Evolutionary conservation across 371 early-diverging fungal species (phyloP).

Genomic region (Apophysomyces sp.): DNA sequence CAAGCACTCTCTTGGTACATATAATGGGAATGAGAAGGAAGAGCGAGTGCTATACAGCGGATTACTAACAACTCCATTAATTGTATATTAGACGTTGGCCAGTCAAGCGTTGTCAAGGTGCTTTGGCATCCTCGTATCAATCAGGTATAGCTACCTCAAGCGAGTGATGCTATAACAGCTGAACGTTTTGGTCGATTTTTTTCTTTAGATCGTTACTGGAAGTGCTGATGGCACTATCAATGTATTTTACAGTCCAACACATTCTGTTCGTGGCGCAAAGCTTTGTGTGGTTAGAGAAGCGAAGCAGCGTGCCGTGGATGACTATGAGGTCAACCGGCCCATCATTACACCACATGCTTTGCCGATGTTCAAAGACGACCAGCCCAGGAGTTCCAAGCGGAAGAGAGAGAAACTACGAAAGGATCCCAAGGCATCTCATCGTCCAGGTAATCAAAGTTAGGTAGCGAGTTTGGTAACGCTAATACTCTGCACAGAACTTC

Average conservation of each 20-base stretch:
- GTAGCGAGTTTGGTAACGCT: background rate
- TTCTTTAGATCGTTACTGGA: constrained; percentile 67
- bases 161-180: background rate
- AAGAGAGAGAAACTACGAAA: constrained; percentile 73
- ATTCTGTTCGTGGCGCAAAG: constrained; percentile 76
- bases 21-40: background rate
- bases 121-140: constrained; percentile 89
- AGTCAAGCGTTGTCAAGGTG: constrained; percentile 74
- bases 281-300: constrained; percentile 66
- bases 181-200: background rate
- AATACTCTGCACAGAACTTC: constrained; percentile 52
- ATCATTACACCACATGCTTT: constrained; percentile 89
- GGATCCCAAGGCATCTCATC: constrained; percentile 72
- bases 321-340: constrained; percentile 64
- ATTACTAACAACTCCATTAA: no score
- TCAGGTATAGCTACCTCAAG: constrained; percentile 52
- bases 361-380: constrained; percentile 83
- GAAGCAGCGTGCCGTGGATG: constrained; percentile 68
- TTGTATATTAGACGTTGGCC: constrained; percentile 36
- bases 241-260: constrained; percentile 77
- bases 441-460: constrained; percentile 58
- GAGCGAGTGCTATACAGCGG: background rate
- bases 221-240: constrained; percentile 74
- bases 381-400: constrained; percentile 66
- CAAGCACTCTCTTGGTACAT: constrained; percentile 52